These are phyloP conservation scores for Naganishia randhawae DNA, from an alignment of 768 basidiomycete genomes.

Conservation along the genomic window DNA sequence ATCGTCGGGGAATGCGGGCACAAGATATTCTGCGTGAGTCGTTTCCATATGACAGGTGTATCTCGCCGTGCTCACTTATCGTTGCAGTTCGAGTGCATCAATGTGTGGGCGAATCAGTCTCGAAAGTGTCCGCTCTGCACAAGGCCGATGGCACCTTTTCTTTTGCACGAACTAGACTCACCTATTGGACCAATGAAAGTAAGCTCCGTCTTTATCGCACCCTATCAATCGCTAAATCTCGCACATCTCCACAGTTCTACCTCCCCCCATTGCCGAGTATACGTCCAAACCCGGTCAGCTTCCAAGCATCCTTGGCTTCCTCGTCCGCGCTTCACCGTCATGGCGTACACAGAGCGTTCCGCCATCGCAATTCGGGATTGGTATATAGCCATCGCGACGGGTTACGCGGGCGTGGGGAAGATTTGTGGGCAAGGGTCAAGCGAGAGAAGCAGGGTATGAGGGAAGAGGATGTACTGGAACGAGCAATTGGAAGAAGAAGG, in stretches of 20 bases:
- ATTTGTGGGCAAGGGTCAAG: slow-evolving; percentile 48
- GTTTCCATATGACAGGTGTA: neutral
- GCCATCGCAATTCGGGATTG: neutral
- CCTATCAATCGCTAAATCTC: neutral
- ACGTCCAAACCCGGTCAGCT: slow-evolving; percentile 33
- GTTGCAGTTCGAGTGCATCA: slow-evolving; percentile 69
- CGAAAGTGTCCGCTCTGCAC: slow-evolving; percentile 45
- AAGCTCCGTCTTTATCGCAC: neutral
- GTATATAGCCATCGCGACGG: slow-evolving; percentile 49
- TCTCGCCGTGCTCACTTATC: neutral
- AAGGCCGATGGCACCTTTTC: slow-evolving; percentile 42
- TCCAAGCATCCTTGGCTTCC: slow-evolving; percentile 34
- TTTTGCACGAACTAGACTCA: slow-evolving; percentile 45
- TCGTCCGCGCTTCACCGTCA: slow-evolving; percentile 24
- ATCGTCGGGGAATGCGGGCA: slow-evolving; percentile 82
- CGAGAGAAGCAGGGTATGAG: slow-evolving; percentile 53
- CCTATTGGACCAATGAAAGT: slow-evolving; percentile 38
- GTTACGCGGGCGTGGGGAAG: slow-evolving; percentile 48
- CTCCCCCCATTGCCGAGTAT: slow-evolving; percentile 59
- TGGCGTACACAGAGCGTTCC: neutral
- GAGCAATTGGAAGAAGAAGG: slow-evolving; percentile 66
- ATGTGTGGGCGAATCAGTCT: slow-evolving; percentile 65
- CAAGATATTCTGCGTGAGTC: slow-evolving; percentile 66
- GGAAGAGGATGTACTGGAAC: slow-evolving; percentile 66
- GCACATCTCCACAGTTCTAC: slow-evolving; percentile 57